phyloP scores from a whole-genome alignment of 2,329 filamentous ascomycete genomes.

The Curvularia hawaiiensis region DNA sequence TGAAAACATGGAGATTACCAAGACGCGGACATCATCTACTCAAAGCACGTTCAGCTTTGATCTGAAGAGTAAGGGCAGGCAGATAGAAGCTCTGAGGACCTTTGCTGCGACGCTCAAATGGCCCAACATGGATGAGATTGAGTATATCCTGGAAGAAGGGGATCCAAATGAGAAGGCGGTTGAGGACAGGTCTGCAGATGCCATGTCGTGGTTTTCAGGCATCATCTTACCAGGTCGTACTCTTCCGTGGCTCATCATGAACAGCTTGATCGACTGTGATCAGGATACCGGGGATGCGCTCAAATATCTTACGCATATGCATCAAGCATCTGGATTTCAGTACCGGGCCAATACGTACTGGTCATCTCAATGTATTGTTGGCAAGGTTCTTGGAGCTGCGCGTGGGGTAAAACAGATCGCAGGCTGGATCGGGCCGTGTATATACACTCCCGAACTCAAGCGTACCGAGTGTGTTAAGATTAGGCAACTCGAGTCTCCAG shows the following conservation, averaged over 20 bases:
- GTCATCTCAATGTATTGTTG: slow-evolving; percentile 73
- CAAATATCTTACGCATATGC: slow-evolving; percentile 69
- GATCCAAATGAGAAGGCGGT: slow-evolving; percentile 54
- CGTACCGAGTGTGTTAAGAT: slow-evolving; percentile 74
- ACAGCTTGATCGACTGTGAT: slow-evolving; percentile 76
- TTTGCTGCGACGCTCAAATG: slow-evolving; percentile 77
- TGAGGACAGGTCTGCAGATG: slow-evolving; percentile 70
- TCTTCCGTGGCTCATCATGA: slow-evolving; percentile 79
- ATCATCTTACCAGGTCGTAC: slow-evolving; percentile 72
- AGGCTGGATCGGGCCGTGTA: slow-evolving; percentile 76
- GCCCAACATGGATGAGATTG: slow-evolving; percentile 71
- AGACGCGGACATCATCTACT: slow-evolving; percentile 55
- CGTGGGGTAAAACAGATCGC: slow-evolving; percentile 73
- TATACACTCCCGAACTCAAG: slow-evolving; percentile 69
- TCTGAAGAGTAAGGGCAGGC: slow-evolving; percentile 67
- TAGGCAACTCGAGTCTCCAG: slow-evolving; percentile 63
- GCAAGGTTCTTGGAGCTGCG: slow-evolving; percentile 70
- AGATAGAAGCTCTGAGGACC: slow-evolving; percentile 69
- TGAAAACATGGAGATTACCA: slow-evolving; percentile 70
- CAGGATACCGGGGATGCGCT: slow-evolving; percentile 69
- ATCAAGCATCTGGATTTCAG: slow-evolving; percentile 75
- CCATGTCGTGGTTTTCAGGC: slow-evolving; percentile 78
- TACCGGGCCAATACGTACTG: slow-evolving; percentile 80
- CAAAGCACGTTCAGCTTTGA: slow-evolving; percentile 62
- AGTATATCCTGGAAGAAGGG: slow-evolving; percentile 65